Evolutionary conservation across 148 eudicot species (phyloP).

Genomic region (Rheum nobile): DNA sequence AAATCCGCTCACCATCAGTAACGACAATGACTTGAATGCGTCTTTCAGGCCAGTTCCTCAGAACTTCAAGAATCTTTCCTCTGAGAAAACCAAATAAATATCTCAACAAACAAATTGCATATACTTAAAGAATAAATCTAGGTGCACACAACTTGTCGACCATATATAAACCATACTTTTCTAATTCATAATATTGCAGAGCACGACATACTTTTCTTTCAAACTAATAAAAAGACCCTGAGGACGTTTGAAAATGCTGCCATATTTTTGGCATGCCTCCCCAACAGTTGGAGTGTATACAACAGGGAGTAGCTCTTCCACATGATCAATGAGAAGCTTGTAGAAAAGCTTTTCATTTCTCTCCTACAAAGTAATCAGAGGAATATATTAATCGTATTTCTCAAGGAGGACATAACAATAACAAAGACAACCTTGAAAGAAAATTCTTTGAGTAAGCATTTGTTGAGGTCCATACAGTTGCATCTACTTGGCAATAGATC

Average conservation of each 20-base stretch:
- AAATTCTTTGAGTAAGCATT: neutral
- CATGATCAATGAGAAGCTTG: slow-evolving; percentile 77
- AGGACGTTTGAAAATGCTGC: slow-evolving; percentile 68
- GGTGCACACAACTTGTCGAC: neutral
- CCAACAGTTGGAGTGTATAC: slow-evolving; percentile 96
- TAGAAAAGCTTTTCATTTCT: slow-evolving; percentile 70
- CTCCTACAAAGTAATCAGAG: slow-evolving; percentile 33
- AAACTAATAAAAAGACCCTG: slow-evolving; percentile 91
- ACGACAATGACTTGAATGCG: slow-evolving; percentile 89
- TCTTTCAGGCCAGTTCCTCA: slow-evolving; percentile 95
- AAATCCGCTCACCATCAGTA: slow-evolving; percentile 95
- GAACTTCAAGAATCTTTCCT: slow-evolving; percentile 77
- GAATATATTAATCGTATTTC: neutral
- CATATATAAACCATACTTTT: neutral
- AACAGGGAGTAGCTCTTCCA: slow-evolving; percentile 86
- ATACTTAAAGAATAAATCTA: neutral
- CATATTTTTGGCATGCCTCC: slow-evolving; percentile 96
- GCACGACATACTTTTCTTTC: slow-evolving; percentile 58
- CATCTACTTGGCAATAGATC: neutral
- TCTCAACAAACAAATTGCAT: neutral
- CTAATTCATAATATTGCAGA: neutral
- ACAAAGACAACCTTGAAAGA: neutral
- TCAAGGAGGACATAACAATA: neutral
- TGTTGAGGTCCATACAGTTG: neutral
- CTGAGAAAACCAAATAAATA: slow-evolving; percentile 25